Evolutionary conservation across 2,329 filamentous ascomycete genomes (phyloP).

Genomic region (Aspergillus hiratsukae): DNA sequence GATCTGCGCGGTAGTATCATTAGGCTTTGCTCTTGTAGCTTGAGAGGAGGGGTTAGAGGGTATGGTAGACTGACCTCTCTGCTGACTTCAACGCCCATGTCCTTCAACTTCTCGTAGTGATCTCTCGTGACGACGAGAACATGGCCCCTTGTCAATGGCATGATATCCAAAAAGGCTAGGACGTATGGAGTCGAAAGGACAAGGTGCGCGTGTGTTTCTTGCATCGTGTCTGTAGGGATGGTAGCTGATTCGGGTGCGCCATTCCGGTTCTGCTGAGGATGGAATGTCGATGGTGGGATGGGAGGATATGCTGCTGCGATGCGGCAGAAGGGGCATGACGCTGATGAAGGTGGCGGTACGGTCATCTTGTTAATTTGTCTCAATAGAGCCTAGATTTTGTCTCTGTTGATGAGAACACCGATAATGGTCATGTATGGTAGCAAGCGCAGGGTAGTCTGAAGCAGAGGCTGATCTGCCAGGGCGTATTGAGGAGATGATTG

Average conservation of each 20-base stretch:
- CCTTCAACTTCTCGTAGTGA: conserved; percentile 74
- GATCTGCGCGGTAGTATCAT: conserved; percentile 27
- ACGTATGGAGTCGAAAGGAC: conserved; percentile 73
- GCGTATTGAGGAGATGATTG: not conserved
- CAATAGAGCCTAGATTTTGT: not conserved
- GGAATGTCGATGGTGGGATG: conserved; percentile 21
- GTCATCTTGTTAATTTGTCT: not conserved
- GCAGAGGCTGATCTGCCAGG: not conserved
- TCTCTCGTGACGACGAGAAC: conserved; percentile 72
- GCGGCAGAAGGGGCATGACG: conserved; percentile 54
- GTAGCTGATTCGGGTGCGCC: conserved; percentile 16
- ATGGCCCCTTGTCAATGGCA: conserved; percentile 80
- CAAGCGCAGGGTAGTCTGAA: not conserved
- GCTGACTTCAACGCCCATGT: conserved; percentile 61
- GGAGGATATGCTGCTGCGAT: conserved; percentile 51
- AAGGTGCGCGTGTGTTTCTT: conserved; percentile 42
- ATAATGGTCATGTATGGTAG: not conserved
- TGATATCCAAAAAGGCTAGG: conserved; percentile 87
- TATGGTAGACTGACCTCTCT: conserved; percentile 54
- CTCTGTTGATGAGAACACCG: not conserved
- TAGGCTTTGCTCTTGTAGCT: not conserved
- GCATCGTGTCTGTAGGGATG: conserved; percentile 8
- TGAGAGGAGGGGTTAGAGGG: not conserved
- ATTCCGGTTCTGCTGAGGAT: conserved; percentile 8
- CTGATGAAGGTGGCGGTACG: conserved; percentile 12